These are phyloP conservation scores for Anisogramma anomala DNA, from an alignment of 2,329 filamentous ascomycete genomes.

Conservation along the genomic window DNA sequence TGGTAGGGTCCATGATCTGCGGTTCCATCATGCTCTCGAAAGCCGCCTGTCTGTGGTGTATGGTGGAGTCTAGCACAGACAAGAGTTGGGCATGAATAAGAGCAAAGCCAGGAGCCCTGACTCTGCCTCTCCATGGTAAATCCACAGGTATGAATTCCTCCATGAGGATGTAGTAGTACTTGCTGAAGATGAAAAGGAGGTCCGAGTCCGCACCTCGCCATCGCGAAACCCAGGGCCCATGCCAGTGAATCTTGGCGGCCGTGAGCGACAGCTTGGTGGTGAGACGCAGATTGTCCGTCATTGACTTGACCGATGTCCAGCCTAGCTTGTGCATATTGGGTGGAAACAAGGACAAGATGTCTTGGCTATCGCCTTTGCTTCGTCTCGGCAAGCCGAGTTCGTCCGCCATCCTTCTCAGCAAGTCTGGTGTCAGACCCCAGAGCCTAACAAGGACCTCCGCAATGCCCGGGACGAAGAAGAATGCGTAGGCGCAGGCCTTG, in stretches of 20 bases:
- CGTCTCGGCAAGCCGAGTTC: constrained; percentile 54
- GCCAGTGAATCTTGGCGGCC: constrained; percentile 67
- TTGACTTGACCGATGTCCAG: constrained; percentile 40
- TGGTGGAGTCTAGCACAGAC: constrained; percentile 66
- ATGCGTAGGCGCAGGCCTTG: constrained; percentile 83
- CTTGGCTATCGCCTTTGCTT: constrained; percentile 45
- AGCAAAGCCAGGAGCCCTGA: constrained; percentile 63
- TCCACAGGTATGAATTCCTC: constrained; percentile 57
- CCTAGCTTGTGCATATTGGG: constrained; percentile 45
- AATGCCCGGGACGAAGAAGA: constrained; percentile 82
- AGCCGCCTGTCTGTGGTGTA: constrained; percentile 65
- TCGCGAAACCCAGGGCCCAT: constrained; percentile 69
- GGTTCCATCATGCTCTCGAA: constrained; percentile 33
- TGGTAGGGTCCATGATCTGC: constrained; percentile 32
- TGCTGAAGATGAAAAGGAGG: constrained; percentile 82
- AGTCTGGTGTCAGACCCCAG: constrained; percentile 60
- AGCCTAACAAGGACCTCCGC: constrained; percentile 73
- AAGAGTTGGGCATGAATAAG: constrained; percentile 75
- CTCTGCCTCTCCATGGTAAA: constrained; percentile 42
- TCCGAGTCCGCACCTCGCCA: constrained; percentile 86
- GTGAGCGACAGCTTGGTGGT: constrained; percentile 54
- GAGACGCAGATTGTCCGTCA: constrained; percentile 49
- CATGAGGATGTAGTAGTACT: constrained; percentile 71
- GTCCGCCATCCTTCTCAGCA: constrained; percentile 59
- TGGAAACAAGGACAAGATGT: constrained; percentile 60